Conservation (phyloP, 1,139 yeast genomes). For the Schwanniomyces etchellsii region DNA sequence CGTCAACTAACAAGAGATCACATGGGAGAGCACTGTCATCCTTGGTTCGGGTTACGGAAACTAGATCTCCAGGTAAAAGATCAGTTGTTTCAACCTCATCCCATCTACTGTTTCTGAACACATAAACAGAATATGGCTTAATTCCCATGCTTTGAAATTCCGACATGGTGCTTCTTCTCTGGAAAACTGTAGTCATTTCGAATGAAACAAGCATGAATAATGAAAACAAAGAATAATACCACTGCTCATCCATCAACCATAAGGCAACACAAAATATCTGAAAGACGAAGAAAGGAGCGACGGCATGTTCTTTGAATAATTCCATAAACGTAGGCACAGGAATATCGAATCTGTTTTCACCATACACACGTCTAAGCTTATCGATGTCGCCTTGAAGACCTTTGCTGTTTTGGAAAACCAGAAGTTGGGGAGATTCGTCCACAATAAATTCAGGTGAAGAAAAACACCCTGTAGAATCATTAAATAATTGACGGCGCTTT, state of each 20-base stretch:
- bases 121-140: constrained; percentile 79
- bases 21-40: constrained; percentile 97
- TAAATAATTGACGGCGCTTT: constrained; percentile 82
- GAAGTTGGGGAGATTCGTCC: constrained; percentile 58
- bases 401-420: constrained; percentile 50
- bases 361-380: constrained; percentile 58
- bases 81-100: constrained; percentile 60
- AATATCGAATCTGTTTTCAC: constrained; percentile 83
- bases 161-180: constrained; percentile 88
- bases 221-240: constrained; percentile 92
- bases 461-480: constrained; percentile 49
- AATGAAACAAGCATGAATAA: constrained; percentile 88
- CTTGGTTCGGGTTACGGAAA: constrained; percentile 78
- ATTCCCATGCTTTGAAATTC: constrained; percentile 98
- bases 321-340: constrained; percentile 91
- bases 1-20: constrained; percentile 79
- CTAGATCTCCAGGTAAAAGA: constrained; percentile 87
- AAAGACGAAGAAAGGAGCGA: constrained; percentile 96
- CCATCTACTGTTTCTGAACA: constrained; percentile 72
- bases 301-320: constrained; percentile 94
- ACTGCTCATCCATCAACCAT: constrained; percentile 95
- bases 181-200: constrained; percentile 92
- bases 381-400: constrained; percentile 65
- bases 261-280: constrained; percentile 93
- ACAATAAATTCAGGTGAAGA: constrained; percentile 77